Base-by-base conservation (phyloP, 1,284 basidiomycete species). In the Cryptococcus sp. region DNA sequence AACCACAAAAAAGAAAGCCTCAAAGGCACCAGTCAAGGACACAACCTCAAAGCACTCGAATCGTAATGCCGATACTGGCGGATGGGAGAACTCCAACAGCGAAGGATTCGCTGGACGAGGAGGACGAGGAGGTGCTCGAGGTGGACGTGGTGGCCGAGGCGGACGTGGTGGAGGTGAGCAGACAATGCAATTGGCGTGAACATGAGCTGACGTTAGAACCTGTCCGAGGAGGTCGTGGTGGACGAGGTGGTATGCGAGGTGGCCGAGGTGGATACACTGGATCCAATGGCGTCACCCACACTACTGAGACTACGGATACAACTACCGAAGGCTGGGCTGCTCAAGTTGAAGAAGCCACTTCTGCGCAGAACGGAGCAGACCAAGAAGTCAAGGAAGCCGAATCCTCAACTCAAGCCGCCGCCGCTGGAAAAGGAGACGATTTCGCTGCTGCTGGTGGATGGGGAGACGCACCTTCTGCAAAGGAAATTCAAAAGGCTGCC, bases 141-240 rank as follows among this genome's bases (percentile, higher is more conserved):
- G 70, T 53, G 66, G 66, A 45, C 60, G 69, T n/a, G 67, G 66
- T 25, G 72, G 71, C 40, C 53, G 74, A 46, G 75, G 74, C 34
- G 70, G 70, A 36, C 53, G 67, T 39, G 69, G 69, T 31, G 63
- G 63, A 47, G 66, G 66, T 63, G 40, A 48, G 64, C 42, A 42
- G 42, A 25, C 45, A 24, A 50, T 46, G 18, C 16, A 31, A 32
- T 21, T 14, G 39, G 7, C 18, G 28, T 4, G 2, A 21, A 19
- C 21, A 23, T 37, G 18, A 42, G 41, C 52, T 54, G 34, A 50
- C 2, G 28, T 24, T 45, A 70, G 66, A 66, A 53, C 60, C 66
- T 23, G 59, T 58, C 50, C 61, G 67, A 47, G 66, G 61, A 36
- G 64, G 60, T 23, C 60, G 67, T 28, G 68, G 67, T 25, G 67